Conservation (phyloP, 1,284 basidiomycete genomes). For the Inonotus obliquus region DNA sequence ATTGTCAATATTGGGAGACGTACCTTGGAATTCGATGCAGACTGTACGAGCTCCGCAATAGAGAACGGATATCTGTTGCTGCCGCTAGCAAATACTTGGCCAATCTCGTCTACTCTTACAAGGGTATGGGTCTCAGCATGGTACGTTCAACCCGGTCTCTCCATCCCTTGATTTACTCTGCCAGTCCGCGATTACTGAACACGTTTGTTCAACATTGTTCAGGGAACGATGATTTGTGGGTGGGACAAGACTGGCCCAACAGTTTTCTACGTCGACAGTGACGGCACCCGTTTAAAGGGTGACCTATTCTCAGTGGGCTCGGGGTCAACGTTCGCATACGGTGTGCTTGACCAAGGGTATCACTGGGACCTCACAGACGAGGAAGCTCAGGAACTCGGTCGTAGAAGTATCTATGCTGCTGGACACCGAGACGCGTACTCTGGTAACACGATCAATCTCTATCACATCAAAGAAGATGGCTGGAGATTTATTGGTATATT, state of each 20-base stretch:
- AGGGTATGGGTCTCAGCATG: slow-evolving; percentile 99
- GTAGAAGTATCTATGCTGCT: slow-evolving; percentile 95
- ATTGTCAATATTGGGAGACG: slow-evolving; percentile 97
- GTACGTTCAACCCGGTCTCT: slow-evolving; percentile 36
- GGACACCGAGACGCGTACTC: slow-evolving; percentile 98
- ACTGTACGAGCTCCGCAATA: slow-evolving; percentile 94
- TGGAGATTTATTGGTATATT: slow-evolving; percentile 87
- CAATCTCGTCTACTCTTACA: slow-evolving; percentile 97
- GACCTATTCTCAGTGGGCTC: slow-evolving; percentile 98
- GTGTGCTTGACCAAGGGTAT: slow-evolving; percentile 97
- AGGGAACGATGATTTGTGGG: slow-evolving; percentile 99
- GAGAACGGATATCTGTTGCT: slow-evolving; percentile 96
- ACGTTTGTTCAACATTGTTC: not conserved
- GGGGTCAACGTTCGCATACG: slow-evolving; percentile 97
- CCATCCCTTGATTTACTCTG: not conserved
- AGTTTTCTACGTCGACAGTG: slow-evolving; percentile 97
- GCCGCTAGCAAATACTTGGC: slow-evolving; percentile 97
- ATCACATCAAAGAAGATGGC: slow-evolving; percentile 91
- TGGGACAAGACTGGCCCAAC: slow-evolving; percentile 99
- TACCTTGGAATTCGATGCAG: slow-evolving; percentile 98
- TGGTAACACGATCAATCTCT: slow-evolving; percentile 95
- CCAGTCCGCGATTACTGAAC: not conserved
- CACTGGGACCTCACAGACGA: slow-evolving; percentile 91
- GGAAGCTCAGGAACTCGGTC: slow-evolving; percentile 92
- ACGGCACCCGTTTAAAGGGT: slow-evolving; percentile 93